These are phyloP conservation scores for Phycomyces nitens DNA, from an alignment of 192 early-diverging fungal species.

Conservation along the genomic window DNA sequence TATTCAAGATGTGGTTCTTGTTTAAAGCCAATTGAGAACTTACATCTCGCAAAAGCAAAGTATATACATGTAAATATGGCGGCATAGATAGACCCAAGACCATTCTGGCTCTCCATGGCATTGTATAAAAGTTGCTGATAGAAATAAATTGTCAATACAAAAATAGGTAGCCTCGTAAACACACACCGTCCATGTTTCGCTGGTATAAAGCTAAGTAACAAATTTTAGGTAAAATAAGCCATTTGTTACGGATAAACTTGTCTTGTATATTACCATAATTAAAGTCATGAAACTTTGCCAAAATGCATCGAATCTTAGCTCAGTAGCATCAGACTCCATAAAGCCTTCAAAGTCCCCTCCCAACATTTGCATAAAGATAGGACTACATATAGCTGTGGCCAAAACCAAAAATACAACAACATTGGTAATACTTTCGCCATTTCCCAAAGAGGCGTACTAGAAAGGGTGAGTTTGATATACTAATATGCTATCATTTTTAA, in stretches of 20 bases:
- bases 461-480: neutral
- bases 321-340: conserved; percentile 1
- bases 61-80: conserved; percentile 41
- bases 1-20: neutral
- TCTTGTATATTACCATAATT: conserved; percentile 14
- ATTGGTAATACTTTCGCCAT: conserved; percentile 31
- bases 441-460: conserved; percentile 28
- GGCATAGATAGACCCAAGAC: conserved; percentile 36
- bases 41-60: conserved; percentile 52
- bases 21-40: no score
- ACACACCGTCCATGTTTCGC: conserved; percentile 35
- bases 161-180: neutral
- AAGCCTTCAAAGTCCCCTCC: conserved; percentile 31
- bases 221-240: neutral
- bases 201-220: conserved; percentile 24
- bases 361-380: conserved; percentile 35
- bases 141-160: neutral
- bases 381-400: conserved; percentile 25
- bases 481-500: no score
- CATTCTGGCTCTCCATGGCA: conserved; percentile 39
- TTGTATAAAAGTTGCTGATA: conserved; percentile 46
- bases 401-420: conserved; percentile 27
- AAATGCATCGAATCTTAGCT: conserved; percentile 32
- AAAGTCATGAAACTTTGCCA: conserved; percentile 29
- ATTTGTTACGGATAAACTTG: neutral